These are phyloP conservation scores for Pichia occidentalis DNA, from an alignment of 805 yeast genomes.

Conservation along the genomic window DNA sequence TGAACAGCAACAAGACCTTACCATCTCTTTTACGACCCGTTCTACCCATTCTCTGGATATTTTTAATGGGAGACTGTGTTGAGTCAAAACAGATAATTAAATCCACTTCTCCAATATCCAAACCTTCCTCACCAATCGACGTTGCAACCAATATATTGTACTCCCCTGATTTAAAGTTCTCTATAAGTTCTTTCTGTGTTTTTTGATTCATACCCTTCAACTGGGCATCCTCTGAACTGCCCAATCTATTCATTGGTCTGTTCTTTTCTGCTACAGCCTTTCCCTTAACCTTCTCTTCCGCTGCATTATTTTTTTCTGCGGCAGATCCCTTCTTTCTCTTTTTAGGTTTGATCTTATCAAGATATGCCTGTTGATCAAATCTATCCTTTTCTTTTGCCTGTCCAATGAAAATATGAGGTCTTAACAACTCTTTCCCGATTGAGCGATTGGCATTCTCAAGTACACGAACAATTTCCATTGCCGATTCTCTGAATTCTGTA, in stretches of 20 bases:
- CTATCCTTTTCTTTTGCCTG: constrained; percentile 73
- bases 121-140: constrained; percentile 96
- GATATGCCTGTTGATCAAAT: constrained; percentile 50
- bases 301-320: constrained; percentile 28
- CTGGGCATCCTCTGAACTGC: constrained; percentile 72
- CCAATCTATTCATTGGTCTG: constrained; percentile 35
- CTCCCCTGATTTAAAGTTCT: constrained; percentile 63
- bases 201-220: constrained; percentile 86
- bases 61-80: constrained; percentile 87
- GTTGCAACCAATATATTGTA: constrained; percentile 88
- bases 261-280: not conserved
- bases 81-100: constrained; percentile 89
- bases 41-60: constrained; percentile 94
- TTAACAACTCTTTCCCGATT: constrained; percentile 31
- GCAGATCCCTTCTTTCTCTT: no score
- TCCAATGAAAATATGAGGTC: constrained; percentile 88
- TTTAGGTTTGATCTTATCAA: constrained; percentile 15
- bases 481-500: constrained; percentile 85
- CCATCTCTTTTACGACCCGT: constrained; percentile 96
- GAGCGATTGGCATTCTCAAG: constrained; percentile 38
- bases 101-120: constrained; percentile 98
- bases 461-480: constrained; percentile 72
- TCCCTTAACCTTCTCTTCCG: constrained; percentile 23
- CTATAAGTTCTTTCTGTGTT: constrained; percentile 72
- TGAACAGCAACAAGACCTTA: constrained; percentile 62